Evolutionary conservation across 2,329 filamentous ascomycete genomes (phyloP).

Genomic region (Kalmusia sp.): DNA sequence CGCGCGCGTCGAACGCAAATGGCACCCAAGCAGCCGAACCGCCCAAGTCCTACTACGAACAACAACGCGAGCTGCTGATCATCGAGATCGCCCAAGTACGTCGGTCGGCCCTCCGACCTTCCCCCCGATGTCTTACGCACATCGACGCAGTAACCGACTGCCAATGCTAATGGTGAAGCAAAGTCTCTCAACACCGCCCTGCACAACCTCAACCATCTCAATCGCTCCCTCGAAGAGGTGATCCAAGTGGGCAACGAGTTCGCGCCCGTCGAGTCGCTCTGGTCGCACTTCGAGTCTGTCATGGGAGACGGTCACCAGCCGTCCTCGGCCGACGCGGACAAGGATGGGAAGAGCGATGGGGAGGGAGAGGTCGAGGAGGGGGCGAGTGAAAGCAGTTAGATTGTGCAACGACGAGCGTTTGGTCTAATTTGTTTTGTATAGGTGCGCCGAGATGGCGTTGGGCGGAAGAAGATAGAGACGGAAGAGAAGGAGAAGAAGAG

Average conservation of each 20-base stretch:
- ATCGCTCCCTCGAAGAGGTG: constrained; percentile 88
- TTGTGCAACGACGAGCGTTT: too few species aligned
- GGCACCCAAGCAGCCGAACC: constrained; percentile 13
- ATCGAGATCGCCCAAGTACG: constrained; percentile 74
- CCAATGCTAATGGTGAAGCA: not conserved
- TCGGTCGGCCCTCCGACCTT: constrained; percentile 42
- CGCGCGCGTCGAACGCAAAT: constrained; percentile 26
- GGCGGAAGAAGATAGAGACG: constrained; percentile 5
- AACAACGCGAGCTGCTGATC: constrained; percentile 75
- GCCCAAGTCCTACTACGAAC: constrained; percentile 69
- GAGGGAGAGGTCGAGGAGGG: constrained; percentile 11
- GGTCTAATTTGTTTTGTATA: too few species aligned
- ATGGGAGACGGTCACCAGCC: too few species aligned
- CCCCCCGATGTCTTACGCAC: constrained; percentile 59
- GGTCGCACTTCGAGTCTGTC: constrained; percentile 96
- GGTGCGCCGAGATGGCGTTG: constrained; percentile 17
- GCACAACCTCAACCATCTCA: constrained; percentile 94
- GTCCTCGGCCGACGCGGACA: too few species aligned
- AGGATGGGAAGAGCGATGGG: constrained; percentile 31
- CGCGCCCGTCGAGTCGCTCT: constrained; percentile 92
- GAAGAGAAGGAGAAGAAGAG: constrained; percentile 26
- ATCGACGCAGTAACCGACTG: not conserved
- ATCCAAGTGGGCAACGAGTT: constrained; percentile 97
- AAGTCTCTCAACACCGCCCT: constrained; percentile 85
- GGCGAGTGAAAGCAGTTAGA: not conserved